phyloP scores from a whole-genome alignment of 176 grass and related monocot genomes.

The bread wheat (Triticum aestivum) region DNA sequence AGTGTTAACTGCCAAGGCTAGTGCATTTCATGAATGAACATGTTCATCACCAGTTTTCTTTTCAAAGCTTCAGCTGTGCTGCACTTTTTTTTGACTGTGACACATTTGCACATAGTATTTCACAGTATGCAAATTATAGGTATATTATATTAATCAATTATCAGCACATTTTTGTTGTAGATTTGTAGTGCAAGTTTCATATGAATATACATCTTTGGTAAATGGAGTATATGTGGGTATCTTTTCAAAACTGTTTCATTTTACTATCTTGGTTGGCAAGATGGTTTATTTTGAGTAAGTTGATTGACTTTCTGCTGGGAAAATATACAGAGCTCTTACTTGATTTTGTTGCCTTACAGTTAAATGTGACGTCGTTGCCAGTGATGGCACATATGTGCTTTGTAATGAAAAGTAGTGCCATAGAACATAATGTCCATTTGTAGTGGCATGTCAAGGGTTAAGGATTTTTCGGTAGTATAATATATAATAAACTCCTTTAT shows the following conservation, averaged over 20 bases:
- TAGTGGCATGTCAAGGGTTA: not conserved
- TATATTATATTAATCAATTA: not conserved
- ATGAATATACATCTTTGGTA: not conserved
- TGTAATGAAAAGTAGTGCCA: not conserved
- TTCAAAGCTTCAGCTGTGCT: not conserved
- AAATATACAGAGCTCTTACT: not conserved
- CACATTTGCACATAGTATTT: not conserved
- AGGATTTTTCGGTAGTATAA: not conserved
- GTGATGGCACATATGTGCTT: not conserved
- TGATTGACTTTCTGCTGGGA: not conserved
- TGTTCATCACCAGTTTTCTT: not conserved
- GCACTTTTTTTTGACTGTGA: not conserved
- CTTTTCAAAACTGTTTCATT: not conserved
- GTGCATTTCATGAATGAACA: not conserved
- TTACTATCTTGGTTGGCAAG: not conserved
- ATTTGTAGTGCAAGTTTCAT: not conserved
- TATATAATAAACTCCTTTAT: not conserved
- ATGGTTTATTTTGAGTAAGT: not conserved
- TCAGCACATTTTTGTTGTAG: not conserved
- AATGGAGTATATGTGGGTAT: not conserved
- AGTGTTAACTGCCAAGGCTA: not conserved
- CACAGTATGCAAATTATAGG: conserved; percentile 3
- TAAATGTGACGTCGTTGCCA: not conserved
- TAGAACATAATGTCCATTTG: not conserved
- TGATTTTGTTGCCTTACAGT: not conserved